Percentiles rank a stretch among this genome's conserved stretches.
Evolutionary conservation across 1,284 basidiomycete species (phyloP).

Genomic region (Kalmanozyma brasiliensis): DNA sequence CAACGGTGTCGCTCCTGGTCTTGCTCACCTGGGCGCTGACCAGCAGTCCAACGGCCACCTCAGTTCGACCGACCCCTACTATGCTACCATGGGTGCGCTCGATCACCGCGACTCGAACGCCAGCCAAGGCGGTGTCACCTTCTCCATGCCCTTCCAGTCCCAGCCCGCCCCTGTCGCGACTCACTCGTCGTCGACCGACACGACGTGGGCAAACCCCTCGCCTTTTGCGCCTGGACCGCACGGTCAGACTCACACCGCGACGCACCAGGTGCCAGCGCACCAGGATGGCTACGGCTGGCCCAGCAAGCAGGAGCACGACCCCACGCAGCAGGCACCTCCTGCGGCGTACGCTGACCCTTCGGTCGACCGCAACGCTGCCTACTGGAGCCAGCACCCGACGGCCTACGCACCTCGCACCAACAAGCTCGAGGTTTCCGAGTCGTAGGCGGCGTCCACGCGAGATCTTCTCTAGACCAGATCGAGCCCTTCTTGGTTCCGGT

Average conservation of each 20-base stretch:
- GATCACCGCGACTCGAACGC: constrained; percentile 41
- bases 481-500: no score
- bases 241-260: constrained; percentile 32
- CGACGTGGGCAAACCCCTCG: constrained; percentile 45
- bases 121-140: constrained; percentile 39
- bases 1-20: constrained; percentile 24
- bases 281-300: constrained; percentile 46
- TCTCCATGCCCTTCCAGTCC: constrained; percentile 46
- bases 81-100: constrained; percentile 23
- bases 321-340: constrained; percentile 65
- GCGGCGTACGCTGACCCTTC: constrained; percentile 30
- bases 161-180: constrained; percentile 29
- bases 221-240: constrained; percentile 45
- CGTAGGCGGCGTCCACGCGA: not conserved
- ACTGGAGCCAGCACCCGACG: constrained; percentile 47
- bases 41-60: constrained; percentile 17
- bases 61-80: constrained; percentile 35
- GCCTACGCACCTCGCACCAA: constrained; percentile 27
- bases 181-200: constrained; percentile 32
- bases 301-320: constrained; percentile 70
- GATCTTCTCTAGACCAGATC: no score
- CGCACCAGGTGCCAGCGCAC: constrained; percentile 30
- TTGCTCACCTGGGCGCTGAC: constrained; percentile 25
- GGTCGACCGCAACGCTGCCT: constrained; percentile 31
- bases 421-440: constrained; percentile 42